Evolutionary conservation across 129 eudicot genomes (phyloP), one percentile per base, ranked within the genome.

Genomic region (Erigeron canadensis): DNA sequence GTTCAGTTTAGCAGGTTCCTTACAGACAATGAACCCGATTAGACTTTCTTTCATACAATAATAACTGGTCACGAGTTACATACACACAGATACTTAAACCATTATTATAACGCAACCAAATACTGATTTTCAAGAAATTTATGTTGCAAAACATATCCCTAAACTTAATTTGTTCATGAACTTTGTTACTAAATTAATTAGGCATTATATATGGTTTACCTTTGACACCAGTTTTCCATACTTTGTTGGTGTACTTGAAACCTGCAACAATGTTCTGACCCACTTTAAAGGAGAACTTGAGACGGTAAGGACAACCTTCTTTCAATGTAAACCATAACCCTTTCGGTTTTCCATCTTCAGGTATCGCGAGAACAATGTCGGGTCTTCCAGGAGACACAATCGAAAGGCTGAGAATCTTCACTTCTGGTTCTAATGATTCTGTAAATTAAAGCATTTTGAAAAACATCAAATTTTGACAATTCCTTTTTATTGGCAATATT

Each of bases 321-420:
- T 87, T 87, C 53, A 87, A 51, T 18, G 92, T 84, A 84, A 87
- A 87, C 92, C 92, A 87, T 44, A 56, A 77, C 38, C 92, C 89
- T 74, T 87, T 76, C 2, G 84, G 84, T 64, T 87, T 84, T 56
- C 92, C 92, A 66, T 81, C 80, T 72, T 84, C 83, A 4, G 92
- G 89, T 54, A 84, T 76, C 8, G 80, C 79, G 46, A 84, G 92
- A 80, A 87, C 80, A 50, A 87, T 81, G 75, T 81, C 89, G 7
- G 88, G 79, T 81, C 88, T 76, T 48, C 82, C 89, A 8, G 89
- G 89, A 18, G 89, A 84, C 58, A 72, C 18, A 59, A 87, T 87
- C 2, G 86, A 79, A 67, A 86, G 91, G 59, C 84, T 78, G 38
- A 79, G 69, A 68, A 86, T 86, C 77, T 86, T 84, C 73, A 86